phyloP scores from a whole-genome alignment of 192 early-diverging fungal species.

The Gigaspora rosea region DNA sequence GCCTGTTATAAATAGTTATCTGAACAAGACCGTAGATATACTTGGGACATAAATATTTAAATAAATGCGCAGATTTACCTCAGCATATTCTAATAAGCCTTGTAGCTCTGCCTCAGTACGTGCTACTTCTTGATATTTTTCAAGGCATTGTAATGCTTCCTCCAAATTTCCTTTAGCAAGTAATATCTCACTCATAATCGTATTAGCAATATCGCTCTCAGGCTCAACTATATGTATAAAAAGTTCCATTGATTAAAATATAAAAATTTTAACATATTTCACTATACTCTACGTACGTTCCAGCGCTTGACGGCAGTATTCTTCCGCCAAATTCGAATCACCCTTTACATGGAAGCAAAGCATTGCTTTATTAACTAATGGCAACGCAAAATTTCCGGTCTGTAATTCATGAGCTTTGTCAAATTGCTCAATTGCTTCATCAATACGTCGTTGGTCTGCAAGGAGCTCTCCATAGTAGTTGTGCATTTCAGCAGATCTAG shows the following conservation, averaged over 20 bases:
- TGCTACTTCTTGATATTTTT: conserved; percentile 79
- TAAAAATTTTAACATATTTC: too few species aligned
- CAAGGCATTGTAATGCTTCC: conserved; percentile 81
- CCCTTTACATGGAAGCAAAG: conserved; percentile 76
- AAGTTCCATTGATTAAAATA: too few species aligned
- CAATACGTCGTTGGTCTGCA: conserved; percentile 79
- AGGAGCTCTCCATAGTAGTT: conserved; percentile 98
- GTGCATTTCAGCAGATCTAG: conserved; percentile 81
- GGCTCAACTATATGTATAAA: conserved; percentile 68
- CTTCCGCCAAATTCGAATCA: conserved; percentile 74
- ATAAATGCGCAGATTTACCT: conserved; percentile 36
- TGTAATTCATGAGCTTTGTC: conserved; percentile 87
- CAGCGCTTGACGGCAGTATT: conserved; percentile 75
- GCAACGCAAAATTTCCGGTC: conserved; percentile 75
- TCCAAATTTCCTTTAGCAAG: conserved; percentile 84
- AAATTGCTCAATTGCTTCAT: conserved; percentile 82
- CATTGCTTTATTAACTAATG: conserved; percentile 97
- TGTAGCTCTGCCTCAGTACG: conserved; percentile 89
- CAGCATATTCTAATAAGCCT: conserved; percentile 55
- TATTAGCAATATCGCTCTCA: conserved; percentile 93
- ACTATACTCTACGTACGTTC: conserved; percentile 46
- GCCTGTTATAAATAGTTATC: conserved; percentile 1
- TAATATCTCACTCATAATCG: conserved; percentile 77
- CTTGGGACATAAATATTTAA: conserved; percentile 42
- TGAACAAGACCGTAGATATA: neutral